Evolutionary conservation across 2,329 filamentous ascomycete species (phyloP).

Genomic region (Claviceps pusilla): DNA sequence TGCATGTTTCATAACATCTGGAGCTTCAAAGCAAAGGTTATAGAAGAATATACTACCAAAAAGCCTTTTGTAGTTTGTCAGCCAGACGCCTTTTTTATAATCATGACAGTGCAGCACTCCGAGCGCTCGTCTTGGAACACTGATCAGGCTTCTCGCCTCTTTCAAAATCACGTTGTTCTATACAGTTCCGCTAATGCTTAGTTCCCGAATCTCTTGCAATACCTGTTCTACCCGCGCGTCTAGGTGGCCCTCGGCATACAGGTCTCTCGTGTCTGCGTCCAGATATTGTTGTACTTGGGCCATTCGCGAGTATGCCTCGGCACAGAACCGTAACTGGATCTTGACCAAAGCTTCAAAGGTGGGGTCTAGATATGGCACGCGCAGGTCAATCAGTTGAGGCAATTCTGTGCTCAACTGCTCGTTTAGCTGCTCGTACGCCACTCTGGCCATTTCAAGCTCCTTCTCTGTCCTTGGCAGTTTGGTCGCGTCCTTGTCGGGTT

Average conservation of each 20-base stretch:
- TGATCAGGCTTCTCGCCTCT: neutral
- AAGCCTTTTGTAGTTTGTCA: neutral
- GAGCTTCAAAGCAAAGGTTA: neutral
- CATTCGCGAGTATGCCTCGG: slow-evolving; percentile 94
- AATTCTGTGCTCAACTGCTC: slow-evolving; percentile 87
- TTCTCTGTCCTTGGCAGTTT: slow-evolving; percentile 93
- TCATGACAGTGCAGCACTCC: neutral
- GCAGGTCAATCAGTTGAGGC: slow-evolving; percentile 88
- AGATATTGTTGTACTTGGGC: slow-evolving; percentile 98
- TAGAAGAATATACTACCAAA: neutral
- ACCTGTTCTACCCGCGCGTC: slow-evolving; percentile 90
- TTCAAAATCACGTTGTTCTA: slow-evolving; percentile 16
- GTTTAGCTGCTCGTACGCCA: slow-evolving; percentile 90
- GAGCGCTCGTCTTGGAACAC: neutral
- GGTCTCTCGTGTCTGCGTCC: slow-evolving; percentile 85
- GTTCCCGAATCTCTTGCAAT: slow-evolving; percentile 85
- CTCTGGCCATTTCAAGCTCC: slow-evolving; percentile 87
- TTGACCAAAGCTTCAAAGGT: slow-evolving; percentile 97
- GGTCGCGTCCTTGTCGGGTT: slow-evolving; percentile 95
- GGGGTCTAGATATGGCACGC: slow-evolving; percentile 92
- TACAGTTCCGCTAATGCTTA: slow-evolving; percentile 73
- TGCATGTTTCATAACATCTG: neutral
- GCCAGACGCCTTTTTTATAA: neutral
- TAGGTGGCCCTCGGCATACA: slow-evolving; percentile 86
- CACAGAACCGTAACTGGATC: slow-evolving; percentile 94